Evolutionary conservation across 768 basidiomycete species (phyloP).

Genomic region (Tulasnella sp.): DNA sequence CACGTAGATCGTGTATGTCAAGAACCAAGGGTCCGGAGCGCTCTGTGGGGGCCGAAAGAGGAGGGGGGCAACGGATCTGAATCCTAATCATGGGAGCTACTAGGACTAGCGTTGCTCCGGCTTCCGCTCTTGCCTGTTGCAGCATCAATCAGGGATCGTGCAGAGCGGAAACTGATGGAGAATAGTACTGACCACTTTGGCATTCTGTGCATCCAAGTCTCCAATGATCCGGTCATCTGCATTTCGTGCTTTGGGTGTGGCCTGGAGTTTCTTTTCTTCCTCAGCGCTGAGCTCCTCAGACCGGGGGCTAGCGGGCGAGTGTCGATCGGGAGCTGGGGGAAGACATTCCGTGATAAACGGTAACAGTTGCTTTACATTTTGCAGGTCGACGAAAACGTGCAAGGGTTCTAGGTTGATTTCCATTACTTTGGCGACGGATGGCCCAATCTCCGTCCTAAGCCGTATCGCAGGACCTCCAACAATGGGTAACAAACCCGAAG

Average conservation of each 20-base stretch:
- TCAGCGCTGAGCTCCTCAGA: slow-evolving; percentile 33
- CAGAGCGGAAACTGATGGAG: neutral
- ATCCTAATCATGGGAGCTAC: slow-evolving; percentile 57
- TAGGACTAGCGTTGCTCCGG: slow-evolving; percentile 36
- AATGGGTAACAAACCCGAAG: neutral
- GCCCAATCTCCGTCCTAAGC: neutral
- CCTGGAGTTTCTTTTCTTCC: slow-evolving; percentile 42
- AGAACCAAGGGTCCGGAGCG: slow-evolving; percentile 68
- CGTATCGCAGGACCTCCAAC: neutral
- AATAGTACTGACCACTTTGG: slow-evolving; percentile 46
- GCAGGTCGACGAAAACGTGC: slow-evolving; percentile 73
- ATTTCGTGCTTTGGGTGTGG: slow-evolving; percentile 36
- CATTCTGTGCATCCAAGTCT: slow-evolving; percentile 57
- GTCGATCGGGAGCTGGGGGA: slow-evolving; percentile 30
- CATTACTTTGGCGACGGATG: slow-evolving; percentile 20
- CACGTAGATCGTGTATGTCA: slow-evolving; percentile 53
- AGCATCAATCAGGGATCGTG: neutral
- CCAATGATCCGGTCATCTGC: slow-evolving; percentile 48
- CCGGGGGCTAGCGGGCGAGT: slow-evolving; percentile 30
- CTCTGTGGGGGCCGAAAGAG: slow-evolving; percentile 36
- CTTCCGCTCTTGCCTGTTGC: neutral
- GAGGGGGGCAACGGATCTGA: slow-evolving; percentile 64
- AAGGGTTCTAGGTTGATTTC: slow-evolving; percentile 44
- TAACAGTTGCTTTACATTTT: slow-evolving; percentile 37
- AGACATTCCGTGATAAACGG: slow-evolving; percentile 46